Conservation (phyloP, 2,329 filamentous ascomycete genomes). For the Chrysoporthe deuterocubensis region DNA sequence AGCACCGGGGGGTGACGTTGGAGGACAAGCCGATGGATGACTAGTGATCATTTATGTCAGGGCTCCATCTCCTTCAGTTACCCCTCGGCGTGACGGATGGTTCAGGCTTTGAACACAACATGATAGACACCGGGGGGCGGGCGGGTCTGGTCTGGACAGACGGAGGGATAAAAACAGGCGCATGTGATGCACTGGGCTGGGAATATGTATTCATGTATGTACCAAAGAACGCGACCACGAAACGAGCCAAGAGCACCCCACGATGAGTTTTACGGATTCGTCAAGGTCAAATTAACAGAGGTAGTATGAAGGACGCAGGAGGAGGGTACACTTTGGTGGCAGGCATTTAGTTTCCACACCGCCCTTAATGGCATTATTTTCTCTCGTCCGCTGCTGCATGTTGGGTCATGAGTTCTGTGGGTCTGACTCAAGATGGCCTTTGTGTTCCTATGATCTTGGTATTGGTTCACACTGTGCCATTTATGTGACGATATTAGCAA, state of each 20-base stretch:
- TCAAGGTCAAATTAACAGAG: conserved; percentile 5
- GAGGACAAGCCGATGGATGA: conserved; percentile 81
- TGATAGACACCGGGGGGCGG: not conserved
- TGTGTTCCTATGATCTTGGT: not conserved
- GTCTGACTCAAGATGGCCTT: not conserved
- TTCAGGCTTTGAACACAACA: not conserved
- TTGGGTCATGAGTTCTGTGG: not conserved
- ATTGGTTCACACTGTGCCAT: not conserved
- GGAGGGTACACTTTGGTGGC: not conserved
- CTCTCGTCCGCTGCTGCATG: not conserved
- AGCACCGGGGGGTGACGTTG: conserved; percentile 63
- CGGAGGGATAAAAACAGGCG: not conserved
- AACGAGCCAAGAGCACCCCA: conserved; percentile 26
- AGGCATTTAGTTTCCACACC: not conserved
- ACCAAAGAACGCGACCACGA: conserved; percentile 29
- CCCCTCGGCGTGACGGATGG: not conserved
- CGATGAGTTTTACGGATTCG: conserved; percentile 20
- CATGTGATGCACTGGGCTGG: conserved; percentile 24
- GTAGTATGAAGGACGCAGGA: not conserved
- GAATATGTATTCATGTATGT: conserved; percentile 24
- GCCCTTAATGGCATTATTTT: not conserved
- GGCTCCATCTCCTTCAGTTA: not conserved
- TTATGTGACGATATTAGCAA: not conserved
- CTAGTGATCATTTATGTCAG: conserved; percentile 40
- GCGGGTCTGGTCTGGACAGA: not conserved